Base-by-base conservation (phyloP, 1,284 basidiomycete genomes). In the Abortiporus biennis region DNA sequence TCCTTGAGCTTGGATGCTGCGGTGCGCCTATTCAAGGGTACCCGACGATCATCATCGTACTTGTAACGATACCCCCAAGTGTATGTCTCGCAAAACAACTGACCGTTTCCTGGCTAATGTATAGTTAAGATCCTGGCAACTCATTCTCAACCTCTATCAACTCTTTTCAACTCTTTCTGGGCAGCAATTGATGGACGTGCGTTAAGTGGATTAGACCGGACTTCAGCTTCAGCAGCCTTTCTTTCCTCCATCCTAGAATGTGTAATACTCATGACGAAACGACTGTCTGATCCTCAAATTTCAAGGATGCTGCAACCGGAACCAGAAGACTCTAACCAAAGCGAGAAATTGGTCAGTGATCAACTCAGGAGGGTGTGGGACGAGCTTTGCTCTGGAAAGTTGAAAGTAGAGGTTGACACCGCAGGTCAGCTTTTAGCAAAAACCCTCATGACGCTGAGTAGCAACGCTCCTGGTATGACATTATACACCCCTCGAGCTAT, bases 141-240 rank as follows among this genome's bases (percentile, higher is more conserved):
- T 37, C 47, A 55, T 50, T 32, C 40, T 27, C 16, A 47, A 42
- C 16, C 60, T 62, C 36, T 76, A 1, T 53, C 57, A 0, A 67
- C 71, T n/a, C 62, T 94, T 24, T 83, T 90, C 54, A 62, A 66
- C 1, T 76, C 85, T 0, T 81, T 94, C 53, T 92, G 89, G 85
- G 76, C 78, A 6, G 85, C 86, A 0, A 61, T 88, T 0, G 78
- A 84, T 38, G 77, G 76, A 11, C 76, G 78, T 15, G 78, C 79
- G 0, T 64, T 89, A 6, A 74, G 64, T 49, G 69, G 70, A 15
- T 66, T 76, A 6, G 69, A 76, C 44, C 72, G 76, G 19, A 57
- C 67, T 2, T 59, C 67, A 12, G 68, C 72, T 1, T 70, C 72
- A 2, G 65, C 71, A 0, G 80, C 86, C 0, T 91, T 88, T 63